Conservation (phyloP, 371 early-diverging fungal species). For the Mucor circinelloides region DNA sequence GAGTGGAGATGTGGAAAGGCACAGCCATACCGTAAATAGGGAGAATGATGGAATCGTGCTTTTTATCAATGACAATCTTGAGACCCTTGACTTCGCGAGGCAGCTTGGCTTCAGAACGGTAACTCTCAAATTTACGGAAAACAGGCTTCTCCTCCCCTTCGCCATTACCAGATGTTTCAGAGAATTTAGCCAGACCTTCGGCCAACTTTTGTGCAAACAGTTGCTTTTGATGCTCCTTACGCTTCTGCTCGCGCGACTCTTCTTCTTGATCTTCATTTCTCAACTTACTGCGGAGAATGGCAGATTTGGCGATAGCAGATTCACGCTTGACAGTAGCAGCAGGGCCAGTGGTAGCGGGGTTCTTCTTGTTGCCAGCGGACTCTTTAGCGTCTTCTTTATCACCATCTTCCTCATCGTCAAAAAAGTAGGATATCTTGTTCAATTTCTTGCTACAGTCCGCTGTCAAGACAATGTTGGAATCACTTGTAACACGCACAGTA, state of each 20-base stretch:
- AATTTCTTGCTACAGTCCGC: slow-evolving; percentile 70
- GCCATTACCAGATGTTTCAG: slow-evolving; percentile 65
- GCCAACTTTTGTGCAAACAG: slow-evolving; percentile 73
- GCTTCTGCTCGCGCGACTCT: slow-evolving; percentile 75
- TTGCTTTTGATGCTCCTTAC: slow-evolving; percentile 88
- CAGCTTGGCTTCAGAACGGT: slow-evolving; percentile 84
- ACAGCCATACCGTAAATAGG: slow-evolving; percentile 98
- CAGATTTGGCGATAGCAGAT: slow-evolving; percentile 58
- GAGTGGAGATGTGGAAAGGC: slow-evolving; percentile 98
- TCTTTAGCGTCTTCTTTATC: slow-evolving; percentile 28
- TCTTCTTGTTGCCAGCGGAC: slow-evolving; percentile 10
- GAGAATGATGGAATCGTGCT: slow-evolving; percentile 87
- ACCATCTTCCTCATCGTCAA: slow-evolving; percentile 67
- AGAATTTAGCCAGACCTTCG: slow-evolving; percentile 81
- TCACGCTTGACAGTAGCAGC: slow-evolving; percentile 13
- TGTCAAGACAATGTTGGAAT: slow-evolving; percentile 70
- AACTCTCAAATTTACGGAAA: slow-evolving; percentile 92
- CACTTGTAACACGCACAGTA: slow-evolving; percentile 74
- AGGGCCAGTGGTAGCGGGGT: slow-evolving; percentile 20
- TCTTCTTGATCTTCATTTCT: slow-evolving; percentile 86
- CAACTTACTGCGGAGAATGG: slow-evolving; percentile 86
- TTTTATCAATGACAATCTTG: slow-evolving; percentile 91
- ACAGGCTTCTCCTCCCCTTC: slow-evolving; percentile 69
- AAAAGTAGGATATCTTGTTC: slow-evolving; percentile 79
- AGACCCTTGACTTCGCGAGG: slow-evolving; percentile 77